Evolutionary conservation across 805 yeast genomes (phyloP), one percentile per base, ranked within the genome.

Genomic region (Monosporozyma yasuniensis): DNA sequence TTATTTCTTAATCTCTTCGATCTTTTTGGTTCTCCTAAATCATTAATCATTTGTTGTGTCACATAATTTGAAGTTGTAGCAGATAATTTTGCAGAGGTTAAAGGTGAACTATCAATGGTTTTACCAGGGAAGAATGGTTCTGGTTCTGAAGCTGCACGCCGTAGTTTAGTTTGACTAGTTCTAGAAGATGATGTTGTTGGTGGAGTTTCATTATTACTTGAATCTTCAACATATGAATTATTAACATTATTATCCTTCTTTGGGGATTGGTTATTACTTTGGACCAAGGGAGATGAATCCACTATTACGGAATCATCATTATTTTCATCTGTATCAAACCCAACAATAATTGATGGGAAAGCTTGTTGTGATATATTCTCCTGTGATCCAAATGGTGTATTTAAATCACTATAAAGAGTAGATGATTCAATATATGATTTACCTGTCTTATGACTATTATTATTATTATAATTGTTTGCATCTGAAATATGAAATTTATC

Each of bases 1-100:
- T 72, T 72, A 50, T 72, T 69, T 61, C 83, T 61, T 57, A 67
- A 49, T 34, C 70, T 57, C 12, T 50, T 54, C 3, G 70, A 66
- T 41, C 71, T 56, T 45, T 57, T 65, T 4, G 69, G 69, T 46
- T 61, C 64, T 12, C 23, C 30, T 8, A 41, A n/a, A 9, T 42
- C 14, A 41, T 27, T 39, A 11, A 39, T 39, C 42, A 39, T 39
- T 12, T 39, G 42, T 22, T 21, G 42, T 4, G 27, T 39, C 25
- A 39, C 21, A 39, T 21, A 18, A 39, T 39, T 39, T 11, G 42
- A 39, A 10, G 42, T 39, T 21, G 42, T n/a, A 18, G 42, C 16
- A 11, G 16, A 19, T 19, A 39, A 12, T 21, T 39, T 39, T 12
- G n/a, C n/a, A 14, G 8, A 21, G 10, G 9, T 39, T 14, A 21